Evolutionary conservation across 2,329 filamentous ascomycete genomes (phyloP).

Genomic region (Neonectria ditissima): DNA sequence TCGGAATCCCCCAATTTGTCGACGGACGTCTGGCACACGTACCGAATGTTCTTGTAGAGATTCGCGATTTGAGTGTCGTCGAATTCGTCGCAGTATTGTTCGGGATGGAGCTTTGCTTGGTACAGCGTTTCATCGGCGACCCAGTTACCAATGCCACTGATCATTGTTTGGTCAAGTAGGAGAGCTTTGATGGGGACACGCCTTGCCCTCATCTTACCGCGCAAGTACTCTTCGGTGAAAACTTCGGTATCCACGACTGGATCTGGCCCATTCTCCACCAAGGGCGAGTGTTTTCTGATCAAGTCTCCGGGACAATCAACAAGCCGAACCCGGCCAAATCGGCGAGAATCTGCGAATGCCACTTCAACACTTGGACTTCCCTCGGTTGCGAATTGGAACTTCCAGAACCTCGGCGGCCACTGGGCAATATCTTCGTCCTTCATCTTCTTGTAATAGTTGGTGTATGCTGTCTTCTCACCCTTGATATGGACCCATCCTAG

Average conservation of each 20-base stretch:
- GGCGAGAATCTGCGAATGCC: conserved; percentile 86
- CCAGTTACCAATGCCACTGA: conserved; percentile 97
- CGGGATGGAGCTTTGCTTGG: conserved; percentile 88
- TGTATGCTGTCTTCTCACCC: conserved; percentile 81
- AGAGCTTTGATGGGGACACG: conserved; percentile 91
- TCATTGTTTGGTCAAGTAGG: conserved; percentile 86
- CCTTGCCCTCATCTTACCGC: conserved; percentile 76
- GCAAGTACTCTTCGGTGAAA: conserved; percentile 82
- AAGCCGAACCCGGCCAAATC: conserved; percentile 83
- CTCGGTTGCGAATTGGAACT: conserved; percentile 80
- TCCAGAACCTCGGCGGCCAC: conserved; percentile 93
- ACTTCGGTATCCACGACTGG: conserved; percentile 84
- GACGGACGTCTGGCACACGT: conserved; percentile 84
- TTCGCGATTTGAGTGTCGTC: conserved; percentile 75
- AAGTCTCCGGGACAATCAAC: conserved; percentile 82
- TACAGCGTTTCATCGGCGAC: conserved; percentile 95
- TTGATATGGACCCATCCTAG: conserved; percentile 88
- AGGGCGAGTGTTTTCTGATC: conserved; percentile 80
- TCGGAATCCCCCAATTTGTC: conserved; percentile 84
- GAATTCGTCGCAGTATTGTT: conserved; percentile 91
- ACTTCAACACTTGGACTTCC: conserved; percentile 66
- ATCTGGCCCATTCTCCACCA: conserved; percentile 94
- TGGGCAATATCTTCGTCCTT: conserved; percentile 67
- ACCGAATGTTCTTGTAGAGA: conserved; percentile 78
- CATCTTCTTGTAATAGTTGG: conserved; percentile 82